A percentile compares a stretch with the other conserved stretches of the same genome.
Conservation (phyloP, 2,329 filamentous ascomycete genomes). For the Hypoxylon sp. region DNA sequence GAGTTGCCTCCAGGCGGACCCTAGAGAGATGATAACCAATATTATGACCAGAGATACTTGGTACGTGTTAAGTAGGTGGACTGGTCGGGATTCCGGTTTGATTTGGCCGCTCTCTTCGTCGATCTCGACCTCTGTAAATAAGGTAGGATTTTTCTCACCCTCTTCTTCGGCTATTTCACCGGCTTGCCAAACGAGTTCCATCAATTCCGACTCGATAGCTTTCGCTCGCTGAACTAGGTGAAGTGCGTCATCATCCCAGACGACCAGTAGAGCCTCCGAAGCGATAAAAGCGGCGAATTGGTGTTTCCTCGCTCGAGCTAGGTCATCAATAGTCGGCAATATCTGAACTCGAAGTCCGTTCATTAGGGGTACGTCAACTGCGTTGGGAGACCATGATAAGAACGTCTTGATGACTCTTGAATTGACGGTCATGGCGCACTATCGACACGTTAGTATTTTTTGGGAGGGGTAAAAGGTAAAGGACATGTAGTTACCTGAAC, state of each 20-base stretch:
- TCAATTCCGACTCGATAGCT: conserved; percentile 79
- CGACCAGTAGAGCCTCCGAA: conserved; percentile 75
- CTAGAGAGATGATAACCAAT: conserved; percentile 73
- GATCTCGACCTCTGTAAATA: conserved; percentile 65
- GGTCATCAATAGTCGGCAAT: conserved; percentile 76
- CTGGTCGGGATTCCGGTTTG: conserved; percentile 72
- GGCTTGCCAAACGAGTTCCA: conserved; percentile 80
- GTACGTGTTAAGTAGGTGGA: conserved; percentile 77
- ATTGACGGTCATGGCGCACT: conserved; percentile 85
- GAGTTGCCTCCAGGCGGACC: conserved; percentile 76
- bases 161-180: conserved; percentile 65
- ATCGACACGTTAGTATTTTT: conserved; percentile 3
- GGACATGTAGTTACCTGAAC: conserved; percentile 64
- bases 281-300: conserved; percentile 85
- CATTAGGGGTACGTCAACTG: conserved; percentile 78
- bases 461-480: conserved; percentile 26
- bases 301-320: conserved; percentile 77
- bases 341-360: conserved; percentile 84
- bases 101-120: conserved; percentile 79
- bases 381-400: conserved; percentile 77
- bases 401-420: conserved; percentile 84
- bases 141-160: conserved; percentile 62
- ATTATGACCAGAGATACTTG: conserved; percentile 75
- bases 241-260: conserved; percentile 85
- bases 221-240: conserved; percentile 77